phyloP scores from a whole-genome alignment of 1,284 basidiomycete genomes.

The Boletus albobrunnescens region DNA sequence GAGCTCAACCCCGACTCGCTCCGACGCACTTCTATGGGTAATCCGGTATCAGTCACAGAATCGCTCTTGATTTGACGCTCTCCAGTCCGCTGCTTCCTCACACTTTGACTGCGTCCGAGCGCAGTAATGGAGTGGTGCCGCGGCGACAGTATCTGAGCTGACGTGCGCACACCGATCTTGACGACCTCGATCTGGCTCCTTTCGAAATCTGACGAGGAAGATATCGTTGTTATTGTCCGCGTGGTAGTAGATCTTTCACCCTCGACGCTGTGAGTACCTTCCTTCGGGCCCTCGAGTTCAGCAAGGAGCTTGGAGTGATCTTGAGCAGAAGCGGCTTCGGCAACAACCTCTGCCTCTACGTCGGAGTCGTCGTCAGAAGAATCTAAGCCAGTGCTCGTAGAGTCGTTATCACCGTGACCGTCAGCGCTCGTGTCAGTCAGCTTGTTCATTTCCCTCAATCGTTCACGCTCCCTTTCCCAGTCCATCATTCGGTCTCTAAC shows the following conservation, averaged over 20 bases:
- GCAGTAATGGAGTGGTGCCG: constrained; percentile 23
- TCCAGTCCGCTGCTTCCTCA: constrained; percentile 9
- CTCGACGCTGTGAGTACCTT: background rate
- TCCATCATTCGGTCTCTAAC: constrained; percentile 37
- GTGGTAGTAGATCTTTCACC: constrained; percentile 6
- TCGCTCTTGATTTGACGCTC: constrained; percentile 7
- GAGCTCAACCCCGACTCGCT: constrained; percentile 29
- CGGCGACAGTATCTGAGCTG: constrained; percentile 28
- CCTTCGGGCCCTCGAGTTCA: constrained; percentile 18
- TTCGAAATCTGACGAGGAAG: constrained; percentile 23
- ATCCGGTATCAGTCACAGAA: constrained; percentile 21
- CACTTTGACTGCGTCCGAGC: constrained; percentile 11
- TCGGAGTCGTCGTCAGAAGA: constrained; percentile 27
- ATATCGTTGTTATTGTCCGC: constrained; percentile 19
- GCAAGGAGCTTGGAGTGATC: constrained; percentile 2
- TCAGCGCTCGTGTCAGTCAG: constrained; percentile 23
- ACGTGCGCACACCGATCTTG: constrained; percentile 25
- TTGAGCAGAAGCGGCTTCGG: constrained; percentile 27
- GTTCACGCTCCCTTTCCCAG: constrained; percentile 35
- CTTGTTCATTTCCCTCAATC: constrained; percentile 32
- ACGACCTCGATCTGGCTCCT: constrained; percentile 31
- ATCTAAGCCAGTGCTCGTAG: constrained; percentile 17
- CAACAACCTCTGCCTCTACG: constrained; percentile 33
- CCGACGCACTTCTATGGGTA: constrained; percentile 25
- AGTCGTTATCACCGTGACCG: constrained; percentile 16